Percentiles rank a stretch among this genome's conserved stretches.
Conservation (phyloP, 805 yeast species). For the Clavispora asparagi region DNA sequence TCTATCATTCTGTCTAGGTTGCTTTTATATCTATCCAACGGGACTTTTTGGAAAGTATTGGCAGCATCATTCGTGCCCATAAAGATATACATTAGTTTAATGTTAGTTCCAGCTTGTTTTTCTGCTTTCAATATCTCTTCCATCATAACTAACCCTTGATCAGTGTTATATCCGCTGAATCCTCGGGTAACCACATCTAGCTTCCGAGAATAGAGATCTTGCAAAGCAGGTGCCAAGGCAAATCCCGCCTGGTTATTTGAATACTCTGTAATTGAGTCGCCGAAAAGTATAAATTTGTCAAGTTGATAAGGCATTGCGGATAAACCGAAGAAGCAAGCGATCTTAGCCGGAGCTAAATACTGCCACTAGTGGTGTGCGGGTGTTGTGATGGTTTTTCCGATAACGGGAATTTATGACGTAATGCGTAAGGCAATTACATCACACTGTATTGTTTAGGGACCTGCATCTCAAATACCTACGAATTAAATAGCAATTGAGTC, state of each 20-base stretch:
- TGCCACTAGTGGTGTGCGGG: too few relatives aligned
- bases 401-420: too few relatives aligned
- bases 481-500: too few relatives aligned
- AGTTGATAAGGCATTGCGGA: neutral
- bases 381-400: too few relatives aligned
- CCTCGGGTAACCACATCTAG: conserved; percentile 73
- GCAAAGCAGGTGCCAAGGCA: conserved; percentile 47
- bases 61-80: conserved; percentile 76
- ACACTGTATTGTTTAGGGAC: too few relatives aligned
- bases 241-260: conserved; percentile 40
- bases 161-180: conserved; percentile 67
- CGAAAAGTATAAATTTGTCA: conserved; percentile 55
- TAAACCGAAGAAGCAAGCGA: too few relatives aligned
- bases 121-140: conserved; percentile 44
- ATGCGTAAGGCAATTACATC: too few relatives aligned
- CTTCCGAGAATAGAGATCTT: conserved; percentile 48
- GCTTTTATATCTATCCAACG: conserved; percentile 41
- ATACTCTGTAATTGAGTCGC: conserved; percentile 66
- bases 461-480: too few relatives aligned
- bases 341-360: too few relatives aligned
- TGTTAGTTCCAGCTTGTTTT: conserved; percentile 12
- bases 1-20: conserved; percentile 45
- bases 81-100: conserved; percentile 53
- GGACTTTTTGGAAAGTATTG: conserved; percentile 38
- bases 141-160: conserved; percentile 43